These are phyloP conservation scores for Epicoccum nigrum DNA, from an alignment of 2,329 filamentous ascomycete genomes.

Conservation along the genomic window DNA sequence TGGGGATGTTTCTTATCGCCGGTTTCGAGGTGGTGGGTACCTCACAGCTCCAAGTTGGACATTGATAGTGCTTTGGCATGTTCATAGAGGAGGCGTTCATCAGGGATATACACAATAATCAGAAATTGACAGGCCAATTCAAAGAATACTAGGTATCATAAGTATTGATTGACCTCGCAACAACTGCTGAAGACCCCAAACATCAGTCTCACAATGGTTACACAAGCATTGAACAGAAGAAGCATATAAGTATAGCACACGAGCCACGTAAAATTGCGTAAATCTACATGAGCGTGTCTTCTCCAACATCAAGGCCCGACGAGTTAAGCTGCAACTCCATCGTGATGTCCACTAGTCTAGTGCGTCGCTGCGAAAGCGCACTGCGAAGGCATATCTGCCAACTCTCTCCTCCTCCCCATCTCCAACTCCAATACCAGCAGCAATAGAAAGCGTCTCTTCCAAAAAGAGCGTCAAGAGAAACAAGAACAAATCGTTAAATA, in stretches of 20 bases:
- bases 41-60: no score
- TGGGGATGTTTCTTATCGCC: no score
- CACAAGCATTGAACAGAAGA: background rate
- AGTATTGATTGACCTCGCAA: no score
- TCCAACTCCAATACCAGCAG: conserved; percentile 19
- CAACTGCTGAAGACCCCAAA: no score
- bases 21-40: no score
- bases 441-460: conserved; percentile 15
- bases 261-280: conserved; percentile 12
- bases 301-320: conserved; percentile 16
- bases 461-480: conserved; percentile 15
- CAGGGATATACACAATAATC: no score
- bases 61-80: no score
- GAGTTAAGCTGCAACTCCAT: conserved; percentile 12
- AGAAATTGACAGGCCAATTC: no score
- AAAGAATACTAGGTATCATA: no score
- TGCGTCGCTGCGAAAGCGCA: conserved; percentile 5
- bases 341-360: conserved; percentile 15
- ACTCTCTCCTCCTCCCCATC: conserved; percentile 6
- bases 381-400: conserved; percentile 13
- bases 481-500: conserved; percentile 25
- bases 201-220: no score
- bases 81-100: no score
- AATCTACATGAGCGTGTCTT: conserved; percentile 27
- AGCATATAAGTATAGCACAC: conserved; percentile 3